Conservation (phyloP, 331 rosid species). For the Quercus tomentella region DNA sequence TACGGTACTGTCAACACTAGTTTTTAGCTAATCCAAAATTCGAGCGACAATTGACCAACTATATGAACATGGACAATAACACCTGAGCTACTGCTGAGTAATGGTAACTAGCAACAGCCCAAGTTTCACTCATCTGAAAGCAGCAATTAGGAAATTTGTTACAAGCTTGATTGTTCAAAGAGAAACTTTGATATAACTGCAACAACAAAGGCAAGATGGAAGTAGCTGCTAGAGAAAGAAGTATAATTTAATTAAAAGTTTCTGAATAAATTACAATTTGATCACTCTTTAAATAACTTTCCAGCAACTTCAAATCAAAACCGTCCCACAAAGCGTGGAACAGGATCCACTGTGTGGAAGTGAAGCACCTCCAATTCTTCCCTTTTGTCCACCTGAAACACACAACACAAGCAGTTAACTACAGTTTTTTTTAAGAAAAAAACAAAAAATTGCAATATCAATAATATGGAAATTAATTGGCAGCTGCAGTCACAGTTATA, state of each 20-base stretch:
- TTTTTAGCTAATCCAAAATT: not conserved
- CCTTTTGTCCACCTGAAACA: constrained; percentile 21
- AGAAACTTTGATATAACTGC: constrained; percentile 24
- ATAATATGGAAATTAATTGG: constrained; percentile 1
- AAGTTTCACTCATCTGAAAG: not conserved
- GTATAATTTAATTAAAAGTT: constrained; percentile 32
- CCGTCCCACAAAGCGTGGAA: constrained; percentile 25
- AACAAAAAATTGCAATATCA: not conserved
- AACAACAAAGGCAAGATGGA: not conserved
- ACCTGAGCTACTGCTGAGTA: not conserved
- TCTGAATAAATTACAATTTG: constrained; percentile 26
- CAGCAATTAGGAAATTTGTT: constrained; percentile 2
- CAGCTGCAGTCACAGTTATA: constrained; percentile 4
- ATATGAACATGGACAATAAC: not conserved
- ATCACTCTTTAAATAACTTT: constrained; percentile 15
- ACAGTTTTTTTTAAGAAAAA: not conserved
- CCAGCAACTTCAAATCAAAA: constrained; percentile 18
- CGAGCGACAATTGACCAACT: not conserved
- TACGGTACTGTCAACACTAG: not conserved
- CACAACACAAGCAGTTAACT: constrained; percentile 11
- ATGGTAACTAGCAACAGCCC: not conserved
- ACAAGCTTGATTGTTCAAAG: constrained; percentile 35
- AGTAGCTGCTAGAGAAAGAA: constrained; percentile 10
- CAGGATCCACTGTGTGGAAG: constrained; percentile 18
- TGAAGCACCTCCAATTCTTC: constrained; percentile 9